Evolutionary conservation across 768 basidiomycete species (phyloP), one percentile per base, ranked within the genome.

Genomic region (Lentinula detonsa): DNA sequence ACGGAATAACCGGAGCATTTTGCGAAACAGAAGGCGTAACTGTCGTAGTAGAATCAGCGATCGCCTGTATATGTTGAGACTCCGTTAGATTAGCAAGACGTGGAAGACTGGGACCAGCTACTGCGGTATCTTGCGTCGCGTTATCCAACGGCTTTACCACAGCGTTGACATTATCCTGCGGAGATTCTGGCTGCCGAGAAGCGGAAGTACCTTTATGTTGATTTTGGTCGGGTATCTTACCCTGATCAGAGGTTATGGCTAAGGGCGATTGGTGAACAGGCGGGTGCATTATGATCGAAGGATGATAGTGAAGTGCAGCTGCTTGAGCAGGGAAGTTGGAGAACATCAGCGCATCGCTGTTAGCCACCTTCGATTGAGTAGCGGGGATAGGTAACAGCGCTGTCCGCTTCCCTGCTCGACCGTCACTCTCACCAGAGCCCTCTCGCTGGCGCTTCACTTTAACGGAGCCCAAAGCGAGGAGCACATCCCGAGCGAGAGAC

Each of bases 401-500:
- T 15, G 21, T 7, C 28, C 59, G 53, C 50, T 51, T 50, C 23
- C 37, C 37, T 18, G 35, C 4, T 21, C 35, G 34, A 4, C n/a
- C 15, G 31, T 50, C 46, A 16, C 4, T 51, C 7, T 52, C 59
- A n/a, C 37, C 31, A 40, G 28, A 37, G 13, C 53, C 15, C 42
- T 40, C 42, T 18, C 31, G 37, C 39, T 16, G n/a, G n/a, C 53
- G 43, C 31, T 54, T 40, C 18, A 34, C 33, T 7, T 6, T 13
- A n/a, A 21, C 18, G 31, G 16, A 52, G 13, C 80, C 79, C 3
- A 88, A 74, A 6, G 84, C 82, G 48, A 76, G 77, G 21, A 88
- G 64, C 49, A 88, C 73, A 68, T 86, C 85, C 48, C 73, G 77
- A 2, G 86, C 86, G 31, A 88, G 74, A 46, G 74, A 75, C 50